These are phyloP conservation scores for Myrica gale DNA, from an alignment of 306 rosid genomes.

Conservation along the genomic window DNA sequence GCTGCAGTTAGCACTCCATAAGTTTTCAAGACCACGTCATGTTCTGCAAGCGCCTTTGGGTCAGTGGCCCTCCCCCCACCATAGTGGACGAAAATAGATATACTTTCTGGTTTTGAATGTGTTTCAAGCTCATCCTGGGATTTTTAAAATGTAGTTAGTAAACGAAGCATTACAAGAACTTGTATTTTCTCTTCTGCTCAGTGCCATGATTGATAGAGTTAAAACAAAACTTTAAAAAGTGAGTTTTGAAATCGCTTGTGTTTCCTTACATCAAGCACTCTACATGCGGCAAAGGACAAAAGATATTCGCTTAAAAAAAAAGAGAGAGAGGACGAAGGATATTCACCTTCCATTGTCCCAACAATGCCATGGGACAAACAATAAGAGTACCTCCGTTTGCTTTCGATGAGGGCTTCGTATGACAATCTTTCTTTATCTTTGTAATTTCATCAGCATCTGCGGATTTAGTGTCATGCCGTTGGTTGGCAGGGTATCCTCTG, in stretches of 20 bases:
- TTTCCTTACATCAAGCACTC: not conserved
- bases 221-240: not conserved
- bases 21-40: constrained; percentile 82
- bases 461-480: not conserved
- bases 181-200: not conserved
- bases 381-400: constrained; percentile 74
- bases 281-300: not conserved
- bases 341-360: constrained; percentile 87
- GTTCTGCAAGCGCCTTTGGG: constrained; percentile 46
- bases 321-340: not conserved
- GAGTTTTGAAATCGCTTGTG: not conserved
- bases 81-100: constrained; percentile 75
- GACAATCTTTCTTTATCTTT: constrained; percentile 30
- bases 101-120: constrained; percentile 54
- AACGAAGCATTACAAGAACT: not conserved
- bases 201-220: not conserved
- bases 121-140: constrained; percentile 84
- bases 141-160: constrained; percentile 15
- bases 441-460: constrained; percentile 18
- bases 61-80: constrained; percentile 64
- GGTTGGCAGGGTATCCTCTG: constrained; percentile 34
- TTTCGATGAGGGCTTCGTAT: constrained; percentile 12
- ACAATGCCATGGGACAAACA: constrained; percentile 89
- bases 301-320: constrained; percentile 25
- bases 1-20: constrained; percentile 64